Evolutionary conservation across 1,284 basidiomycete species (phyloP).

Genomic region (Porodaedalea pini): DNA sequence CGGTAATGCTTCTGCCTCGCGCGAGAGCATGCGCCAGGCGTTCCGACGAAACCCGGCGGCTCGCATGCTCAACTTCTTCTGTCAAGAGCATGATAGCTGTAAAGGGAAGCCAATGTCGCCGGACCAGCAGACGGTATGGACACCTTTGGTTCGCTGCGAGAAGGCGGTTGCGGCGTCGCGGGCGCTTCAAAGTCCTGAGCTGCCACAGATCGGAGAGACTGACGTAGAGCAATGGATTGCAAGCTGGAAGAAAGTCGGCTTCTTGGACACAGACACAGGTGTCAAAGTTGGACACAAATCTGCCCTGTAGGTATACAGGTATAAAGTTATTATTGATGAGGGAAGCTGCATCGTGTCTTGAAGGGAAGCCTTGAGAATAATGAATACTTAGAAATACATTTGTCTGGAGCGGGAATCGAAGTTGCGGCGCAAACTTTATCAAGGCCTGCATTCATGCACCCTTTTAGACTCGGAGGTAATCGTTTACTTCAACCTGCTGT

Average conservation of each 20-base stretch:
- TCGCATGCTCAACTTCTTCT: constrained; percentile 16
- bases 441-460: no score
- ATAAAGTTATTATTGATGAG: no score
- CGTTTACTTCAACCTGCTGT: no score
- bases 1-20: background rate
- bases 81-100: background rate
- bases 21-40: background rate
- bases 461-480: no score
- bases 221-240: constrained; percentile 8
- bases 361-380: no score
- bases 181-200: background rate
- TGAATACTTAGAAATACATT: no score
- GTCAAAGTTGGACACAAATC: background rate
- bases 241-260: constrained; percentile 10
- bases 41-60: constrained; percentile 14
- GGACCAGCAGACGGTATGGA: background rate
- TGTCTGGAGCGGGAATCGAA: no score
- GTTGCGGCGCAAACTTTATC: no score
- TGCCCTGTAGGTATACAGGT: background rate
- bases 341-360: no score
- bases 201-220: background rate
- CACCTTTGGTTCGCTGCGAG: background rate
- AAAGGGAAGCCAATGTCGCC: background rate
- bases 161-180: constrained; percentile 5
- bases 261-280: background rate